Conservation (phyloP, 2,329 filamentous ascomycete genomes). For the Penicillium sp. region DNA sequence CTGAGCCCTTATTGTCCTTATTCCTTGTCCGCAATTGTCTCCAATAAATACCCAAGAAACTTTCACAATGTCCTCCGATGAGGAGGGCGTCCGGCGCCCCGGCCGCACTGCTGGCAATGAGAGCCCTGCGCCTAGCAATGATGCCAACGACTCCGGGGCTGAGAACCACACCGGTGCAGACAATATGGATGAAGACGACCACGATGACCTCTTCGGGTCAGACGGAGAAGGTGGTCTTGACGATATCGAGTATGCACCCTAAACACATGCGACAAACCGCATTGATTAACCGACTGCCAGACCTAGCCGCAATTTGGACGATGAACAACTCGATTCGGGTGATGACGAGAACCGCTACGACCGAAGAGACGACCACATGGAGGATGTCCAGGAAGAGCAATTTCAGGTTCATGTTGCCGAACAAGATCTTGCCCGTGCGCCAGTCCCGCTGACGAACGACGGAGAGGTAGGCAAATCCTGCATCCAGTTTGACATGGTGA, state of each 20-base stretch:
- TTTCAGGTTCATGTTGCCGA: constrained; percentile 57
- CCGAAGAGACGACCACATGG: constrained; percentile 50
- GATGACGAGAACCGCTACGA: constrained; percentile 62
- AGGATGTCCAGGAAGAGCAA: constrained; percentile 44
- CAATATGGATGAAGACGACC: constrained; percentile 38
- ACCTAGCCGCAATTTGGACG: constrained; percentile 55
- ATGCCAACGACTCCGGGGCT: constrained; percentile 24
- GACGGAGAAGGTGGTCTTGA: constrained; percentile 45
- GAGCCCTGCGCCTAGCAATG: constrained; percentile 31
- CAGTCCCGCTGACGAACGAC: constrained; percentile 54
- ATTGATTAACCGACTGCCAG: constrained; percentile 19
- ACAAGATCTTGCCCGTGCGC: constrained; percentile 58
- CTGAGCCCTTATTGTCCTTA: neutral
- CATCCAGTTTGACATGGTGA: neutral
- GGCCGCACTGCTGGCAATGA: constrained; percentile 29
- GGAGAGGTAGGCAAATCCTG: constrained; percentile 35
- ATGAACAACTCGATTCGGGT: constrained; percentile 64
- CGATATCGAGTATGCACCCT: constrained; percentile 30
- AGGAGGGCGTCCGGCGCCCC: constrained; percentile 40
- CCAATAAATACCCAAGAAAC: neutral
- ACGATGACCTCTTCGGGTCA: constrained; percentile 51
- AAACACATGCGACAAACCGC: neutral
- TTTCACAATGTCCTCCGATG: constrained; percentile 41
- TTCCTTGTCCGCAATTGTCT: neutral
- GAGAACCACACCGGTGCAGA: constrained; percentile 13